These are phyloP conservation scores for Biscogniauxia sp. DNA, from an alignment of 2,329 filamentous ascomycete genomes.

Conservation along the genomic window DNA sequence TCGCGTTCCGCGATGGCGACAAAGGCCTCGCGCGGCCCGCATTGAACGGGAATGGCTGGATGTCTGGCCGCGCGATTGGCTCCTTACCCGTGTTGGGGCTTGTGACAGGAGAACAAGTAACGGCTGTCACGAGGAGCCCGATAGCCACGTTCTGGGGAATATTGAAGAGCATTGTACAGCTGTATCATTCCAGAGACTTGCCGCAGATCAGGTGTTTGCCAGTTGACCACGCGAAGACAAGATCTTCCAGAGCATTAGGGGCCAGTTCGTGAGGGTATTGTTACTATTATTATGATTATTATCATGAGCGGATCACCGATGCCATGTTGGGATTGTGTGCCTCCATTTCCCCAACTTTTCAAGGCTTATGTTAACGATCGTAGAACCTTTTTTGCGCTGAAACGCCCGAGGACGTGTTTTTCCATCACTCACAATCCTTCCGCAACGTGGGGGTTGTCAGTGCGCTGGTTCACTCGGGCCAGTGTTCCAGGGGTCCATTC, in stretches of 20 bases:
- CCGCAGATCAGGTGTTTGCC: not conserved
- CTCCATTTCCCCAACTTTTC: not conserved
- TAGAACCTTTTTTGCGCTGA: not conserved
- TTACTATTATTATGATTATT: not conserved
- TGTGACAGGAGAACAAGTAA: not conserved
- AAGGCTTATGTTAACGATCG: not conserved
- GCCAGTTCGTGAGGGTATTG: not conserved
- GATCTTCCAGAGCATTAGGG: not conserved
- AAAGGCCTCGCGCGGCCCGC: conserved; percentile 13
- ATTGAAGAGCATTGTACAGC: not conserved
- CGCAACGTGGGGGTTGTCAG: not conserved
- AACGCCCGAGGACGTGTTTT: conserved; percentile 7
- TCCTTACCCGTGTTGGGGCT: not conserved
- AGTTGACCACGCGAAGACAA: not conserved
- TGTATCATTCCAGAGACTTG: not conserved
- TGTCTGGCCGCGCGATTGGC: conserved; percentile 13
- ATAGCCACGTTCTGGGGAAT: not conserved
- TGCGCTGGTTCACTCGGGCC: not conserved
- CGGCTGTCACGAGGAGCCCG: not conserved
- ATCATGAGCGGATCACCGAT: not conserved
- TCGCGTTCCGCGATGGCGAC: conserved; percentile 9
- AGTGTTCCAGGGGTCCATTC: too few species aligned
- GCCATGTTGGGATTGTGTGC: not conserved
- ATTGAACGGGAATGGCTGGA: conserved; percentile 17
- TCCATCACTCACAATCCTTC: conserved; percentile 17